phyloP scores from a whole-genome alignment of 2,329 filamentous ascomycete genomes.

The Hypoxylon sp. region DNA sequence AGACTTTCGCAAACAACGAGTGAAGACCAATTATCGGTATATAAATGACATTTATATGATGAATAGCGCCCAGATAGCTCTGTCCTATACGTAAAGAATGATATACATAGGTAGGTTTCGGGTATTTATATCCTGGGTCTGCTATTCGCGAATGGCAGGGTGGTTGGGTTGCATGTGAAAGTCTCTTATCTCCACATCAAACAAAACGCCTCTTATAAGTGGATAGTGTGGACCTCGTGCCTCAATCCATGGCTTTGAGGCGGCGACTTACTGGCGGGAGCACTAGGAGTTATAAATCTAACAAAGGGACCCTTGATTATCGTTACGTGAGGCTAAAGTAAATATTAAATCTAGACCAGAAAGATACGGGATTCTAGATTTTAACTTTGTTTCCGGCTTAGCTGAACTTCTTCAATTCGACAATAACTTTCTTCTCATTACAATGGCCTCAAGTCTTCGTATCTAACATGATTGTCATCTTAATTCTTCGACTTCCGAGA shows the following conservation, averaged over 20 bases:
- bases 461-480: conserved; percentile 4
- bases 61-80: not conserved
- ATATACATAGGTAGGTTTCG: not conserved
- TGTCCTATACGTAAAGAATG: not conserved
- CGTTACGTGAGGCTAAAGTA: conserved; percentile 1
- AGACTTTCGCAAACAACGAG: not conserved
- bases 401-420: conserved; percentile 15
- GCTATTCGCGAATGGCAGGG: conserved; percentile 8
- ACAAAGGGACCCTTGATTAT: conserved; percentile 10
- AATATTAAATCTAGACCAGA: conserved; percentile 20
- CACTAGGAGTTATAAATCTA: conserved; percentile 13
- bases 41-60: not conserved
- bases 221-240: conserved; percentile 29
- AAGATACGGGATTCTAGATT: conserved; percentile 14
- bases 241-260: conserved; percentile 28
- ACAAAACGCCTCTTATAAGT: conserved; percentile 22
- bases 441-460: not conserved
- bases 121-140: not conserved
- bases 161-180: conserved; percentile 44
- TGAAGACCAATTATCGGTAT: not conserved
- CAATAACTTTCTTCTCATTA: conserved; percentile 3
- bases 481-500: not conserved
- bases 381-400: conserved; percentile 20
- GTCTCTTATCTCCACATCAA: conserved; percentile 30
- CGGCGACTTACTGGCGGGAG: conserved; percentile 8